Percentiles rank a stretch among this genome's conserved stretches.
These are phyloP conservation scores for Saksenaea oblongispora DNA, from an alignment of 371 early-diverging fungal genomes.

Conservation along the genomic window DNA sequence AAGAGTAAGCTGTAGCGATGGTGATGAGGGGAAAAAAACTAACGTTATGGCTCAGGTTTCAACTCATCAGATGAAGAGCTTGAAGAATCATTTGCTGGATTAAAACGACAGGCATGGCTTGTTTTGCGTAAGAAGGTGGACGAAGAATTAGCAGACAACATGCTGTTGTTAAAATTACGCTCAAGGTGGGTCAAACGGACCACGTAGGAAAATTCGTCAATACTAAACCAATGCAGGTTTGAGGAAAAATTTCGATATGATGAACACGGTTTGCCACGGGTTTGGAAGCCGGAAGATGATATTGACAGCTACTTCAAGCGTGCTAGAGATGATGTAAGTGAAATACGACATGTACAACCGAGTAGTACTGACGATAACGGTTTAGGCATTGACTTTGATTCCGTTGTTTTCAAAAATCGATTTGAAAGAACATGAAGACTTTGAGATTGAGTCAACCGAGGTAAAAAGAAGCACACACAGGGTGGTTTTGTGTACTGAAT, in stretches of 20 bases:
- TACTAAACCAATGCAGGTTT: constrained; percentile 45
- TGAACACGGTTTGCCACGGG: constrained; percentile 86
- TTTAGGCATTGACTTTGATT: constrained; percentile 61
- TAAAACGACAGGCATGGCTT: constrained; percentile 75
- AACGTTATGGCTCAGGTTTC: constrained; percentile 48
- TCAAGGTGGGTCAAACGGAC: constrained; percentile 27
- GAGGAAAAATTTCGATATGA: constrained; percentile 95
- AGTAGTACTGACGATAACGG: background rate
- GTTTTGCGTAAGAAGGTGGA: constrained; percentile 70
- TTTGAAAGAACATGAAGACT: constrained; percentile 38
- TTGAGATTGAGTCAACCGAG: constrained; percentile 44
- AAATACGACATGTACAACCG: background rate
- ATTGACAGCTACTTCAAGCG: constrained; percentile 83
- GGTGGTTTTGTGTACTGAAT: background rate
- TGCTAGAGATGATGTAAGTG: constrained; percentile 66
- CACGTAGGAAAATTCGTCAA: background rate
- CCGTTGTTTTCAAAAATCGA: constrained; percentile 67
- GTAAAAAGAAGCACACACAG: constrained; percentile 12
- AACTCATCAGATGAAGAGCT: constrained; percentile 57
- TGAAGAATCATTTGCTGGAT: constrained; percentile 44
- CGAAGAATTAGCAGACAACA: constrained; percentile 81
- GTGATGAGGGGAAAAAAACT: background rate
- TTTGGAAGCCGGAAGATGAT: constrained; percentile 95
- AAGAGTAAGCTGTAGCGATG: constrained; percentile 26
- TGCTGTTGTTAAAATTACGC: constrained; percentile 78